These are phyloP conservation scores for Penicillium desertorum DNA, from an alignment of 495 filamentous ascomycete genomes.

Conservation along the genomic window DNA sequence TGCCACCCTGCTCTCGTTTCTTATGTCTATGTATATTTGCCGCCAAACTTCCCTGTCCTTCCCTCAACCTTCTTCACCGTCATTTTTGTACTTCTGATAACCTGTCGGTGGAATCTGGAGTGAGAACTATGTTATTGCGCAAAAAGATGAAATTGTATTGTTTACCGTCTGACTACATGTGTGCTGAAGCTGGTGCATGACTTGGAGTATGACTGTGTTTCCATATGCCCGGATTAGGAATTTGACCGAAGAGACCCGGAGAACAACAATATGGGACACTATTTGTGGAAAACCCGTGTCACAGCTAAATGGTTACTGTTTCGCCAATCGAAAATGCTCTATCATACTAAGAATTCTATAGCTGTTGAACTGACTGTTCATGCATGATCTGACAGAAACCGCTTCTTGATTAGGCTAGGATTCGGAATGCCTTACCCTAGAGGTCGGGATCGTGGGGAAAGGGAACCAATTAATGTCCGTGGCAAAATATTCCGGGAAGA, in stretches of 20 bases:
- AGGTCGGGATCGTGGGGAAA: neutral
- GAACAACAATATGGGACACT: neutral
- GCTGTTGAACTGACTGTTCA: neutral
- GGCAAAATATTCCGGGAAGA: neutral
- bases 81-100: neutral
- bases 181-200: neutral
- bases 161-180: neutral
- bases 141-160: neutral
- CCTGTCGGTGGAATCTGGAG: neutral
- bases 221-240: slow-evolving; percentile 2
- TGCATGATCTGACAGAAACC: neutral
- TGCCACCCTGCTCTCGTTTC: neutral
- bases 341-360: neutral
- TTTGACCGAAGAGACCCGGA: neutral
- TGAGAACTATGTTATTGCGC: neutral
- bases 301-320: neutral
- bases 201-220: neutral
- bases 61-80: neutral
- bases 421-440: neutral
- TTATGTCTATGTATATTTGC: neutral
- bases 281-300: neutral
- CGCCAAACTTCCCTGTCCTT: neutral
- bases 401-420: neutral
- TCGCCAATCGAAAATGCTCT: neutral
- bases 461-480: neutral